These are phyloP conservation scores for Kodamaea arcana DNA, from an alignment of 1,139 yeast genomes.

Conservation along the genomic window DNA sequence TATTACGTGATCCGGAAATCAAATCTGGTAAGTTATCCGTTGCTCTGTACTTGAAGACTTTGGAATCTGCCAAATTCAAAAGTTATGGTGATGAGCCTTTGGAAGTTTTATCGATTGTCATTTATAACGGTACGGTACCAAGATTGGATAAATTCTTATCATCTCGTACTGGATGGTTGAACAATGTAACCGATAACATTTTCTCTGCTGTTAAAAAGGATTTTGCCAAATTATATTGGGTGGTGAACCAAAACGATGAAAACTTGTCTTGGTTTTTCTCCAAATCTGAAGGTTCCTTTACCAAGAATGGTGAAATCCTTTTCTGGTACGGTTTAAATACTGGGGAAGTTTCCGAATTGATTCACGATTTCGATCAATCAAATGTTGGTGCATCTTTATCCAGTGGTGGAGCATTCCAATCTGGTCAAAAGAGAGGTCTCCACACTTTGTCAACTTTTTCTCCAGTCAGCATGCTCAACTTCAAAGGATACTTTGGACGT, in stretches of 20 bases:
- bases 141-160: conserved; percentile 83
- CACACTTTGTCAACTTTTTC: conserved; percentile 16
- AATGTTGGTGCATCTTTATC: conserved; percentile 33
- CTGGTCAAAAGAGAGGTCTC: conserved; percentile 19
- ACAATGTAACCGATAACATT: conserved; percentile 92
- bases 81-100: conserved; percentile 95
- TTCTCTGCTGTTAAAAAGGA: conserved; percentile 80
- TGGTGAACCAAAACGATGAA: conserved; percentile 84
- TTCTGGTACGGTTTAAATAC: conserved; percentile 93
- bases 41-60: conserved; percentile 73
- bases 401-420: conserved; percentile 35
- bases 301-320: conserved; percentile 81
- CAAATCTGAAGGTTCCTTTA: conserved; percentile 90
- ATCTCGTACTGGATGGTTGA: conserved; percentile 91
- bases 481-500: no score
- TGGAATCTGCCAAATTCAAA: conserved; percentile 62
- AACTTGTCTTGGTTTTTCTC: conserved; percentile 90
- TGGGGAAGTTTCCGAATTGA: conserved; percentile 58
- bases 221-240: conserved; percentile 75
- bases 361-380: conserved; percentile 55
- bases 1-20: conserved; percentile 74
- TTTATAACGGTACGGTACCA: conserved; percentile 44
- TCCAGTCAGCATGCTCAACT: conserved; percentile 5
- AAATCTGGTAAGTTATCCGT: conserved; percentile 68
- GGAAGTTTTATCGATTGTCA: conserved; percentile 87